Conservation (phyloP, 2,329 filamentous ascomycete species). For the Fusarium marasasianum region DNA sequence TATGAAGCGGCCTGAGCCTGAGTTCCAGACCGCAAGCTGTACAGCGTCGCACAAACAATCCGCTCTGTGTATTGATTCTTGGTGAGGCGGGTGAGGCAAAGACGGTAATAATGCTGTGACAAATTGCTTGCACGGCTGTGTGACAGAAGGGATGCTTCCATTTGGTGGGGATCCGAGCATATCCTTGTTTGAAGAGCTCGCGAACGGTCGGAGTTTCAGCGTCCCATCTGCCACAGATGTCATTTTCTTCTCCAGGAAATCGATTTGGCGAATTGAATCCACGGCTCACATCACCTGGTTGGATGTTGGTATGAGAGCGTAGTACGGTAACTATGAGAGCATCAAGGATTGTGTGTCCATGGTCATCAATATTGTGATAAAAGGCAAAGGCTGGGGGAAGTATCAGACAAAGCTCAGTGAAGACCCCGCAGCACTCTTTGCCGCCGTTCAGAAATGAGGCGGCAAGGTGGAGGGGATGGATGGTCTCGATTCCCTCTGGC, state of each 20-base stretch:
- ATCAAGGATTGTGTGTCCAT: neutral
- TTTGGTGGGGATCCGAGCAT: neutral
- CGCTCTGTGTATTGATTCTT: accelerated
- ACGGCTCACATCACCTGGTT: neutral
- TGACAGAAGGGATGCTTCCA: neutral
- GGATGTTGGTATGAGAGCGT: neutral
- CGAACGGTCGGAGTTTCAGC: accelerated
- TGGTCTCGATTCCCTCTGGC: neutral
- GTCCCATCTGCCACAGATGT: neutral
- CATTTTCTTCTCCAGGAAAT: neutral
- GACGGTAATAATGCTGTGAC: accelerated
- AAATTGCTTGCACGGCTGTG: neutral
- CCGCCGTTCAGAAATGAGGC: neutral
- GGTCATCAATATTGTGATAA: accelerated
- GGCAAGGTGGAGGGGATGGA: neutral
- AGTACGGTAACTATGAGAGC: accelerated
- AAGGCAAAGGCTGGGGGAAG: accelerated
- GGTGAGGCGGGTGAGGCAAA: neutral
- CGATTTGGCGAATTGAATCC: neutral
- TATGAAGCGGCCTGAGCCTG: neutral
- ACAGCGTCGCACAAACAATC: neutral
- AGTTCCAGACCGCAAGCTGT: neutral
- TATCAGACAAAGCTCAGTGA: accelerated
- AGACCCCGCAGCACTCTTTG: neutral
- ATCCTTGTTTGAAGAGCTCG: neutral